These are phyloP conservation scores for Epichloe hybrida DNA, from an alignment of 2,329 filamentous ascomycete genomes.

Conservation along the genomic window DNA sequence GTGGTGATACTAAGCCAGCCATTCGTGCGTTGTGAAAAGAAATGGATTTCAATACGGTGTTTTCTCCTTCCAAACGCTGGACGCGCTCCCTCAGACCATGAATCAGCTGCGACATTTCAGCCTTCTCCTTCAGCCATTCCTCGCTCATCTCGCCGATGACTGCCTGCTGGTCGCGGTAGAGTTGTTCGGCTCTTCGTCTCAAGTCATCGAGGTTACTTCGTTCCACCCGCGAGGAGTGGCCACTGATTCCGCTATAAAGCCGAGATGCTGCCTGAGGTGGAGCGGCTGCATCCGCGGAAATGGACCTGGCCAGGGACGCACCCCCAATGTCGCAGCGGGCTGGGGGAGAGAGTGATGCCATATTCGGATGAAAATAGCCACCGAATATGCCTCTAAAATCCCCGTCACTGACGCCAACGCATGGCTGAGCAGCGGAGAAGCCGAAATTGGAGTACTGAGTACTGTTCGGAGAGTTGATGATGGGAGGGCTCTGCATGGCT, in stretches of 20 bases:
- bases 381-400: background rate
- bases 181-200: conserved; percentile 37
- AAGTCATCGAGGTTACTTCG: conserved; percentile 40
- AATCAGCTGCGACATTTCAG: conserved; percentile 26
- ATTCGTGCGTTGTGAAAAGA: conserved; percentile 16
- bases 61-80: conserved; percentile 23
- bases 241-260: conserved; percentile 30
- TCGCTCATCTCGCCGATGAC: conserved; percentile 39
- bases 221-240: conserved; percentile 18
- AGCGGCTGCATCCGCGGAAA: conserved; percentile 17
- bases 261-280: conserved; percentile 17
- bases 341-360: conserved; percentile 6
- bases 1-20: conserved; percentile 18
- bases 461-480: background rate
- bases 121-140: conserved; percentile 33
- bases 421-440: background rate
- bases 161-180: conserved; percentile 40
- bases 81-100: conserved; percentile 26
- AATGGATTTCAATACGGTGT: conserved; percentile 19
- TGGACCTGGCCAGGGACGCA: conserved; percentile 15
- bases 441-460: background rate
- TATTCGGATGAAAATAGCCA: conserved; percentile 3
- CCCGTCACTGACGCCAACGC: background rate
- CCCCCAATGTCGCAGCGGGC: conserved; percentile 4
- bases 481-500: background rate